These are phyloP conservation scores for Immersiella caudata DNA, from an alignment of 495 filamentous ascomycete species.

Conservation along the genomic window DNA sequence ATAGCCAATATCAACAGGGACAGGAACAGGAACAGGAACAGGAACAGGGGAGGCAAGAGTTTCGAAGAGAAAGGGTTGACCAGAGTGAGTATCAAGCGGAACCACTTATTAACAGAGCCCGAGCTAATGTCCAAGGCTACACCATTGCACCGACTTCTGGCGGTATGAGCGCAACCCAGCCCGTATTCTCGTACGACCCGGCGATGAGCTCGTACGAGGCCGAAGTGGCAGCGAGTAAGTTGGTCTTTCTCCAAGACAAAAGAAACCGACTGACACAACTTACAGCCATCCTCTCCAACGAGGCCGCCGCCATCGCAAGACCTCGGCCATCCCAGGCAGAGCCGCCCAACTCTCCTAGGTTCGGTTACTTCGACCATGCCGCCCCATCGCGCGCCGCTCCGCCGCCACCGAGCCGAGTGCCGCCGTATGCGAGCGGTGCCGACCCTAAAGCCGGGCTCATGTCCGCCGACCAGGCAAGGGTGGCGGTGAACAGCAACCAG, in stretches of 20 bases:
- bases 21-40: neutral
- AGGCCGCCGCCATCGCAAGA: neutral
- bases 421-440: neutral
- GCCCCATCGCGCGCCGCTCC: neutral
- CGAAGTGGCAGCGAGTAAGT: conserved; percentile 19
- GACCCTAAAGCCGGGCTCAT: neutral
- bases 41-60: neutral
- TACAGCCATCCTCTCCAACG: neutral
- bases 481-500: neutral
- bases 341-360: neutral
- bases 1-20: neutral
- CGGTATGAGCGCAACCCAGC: neutral
- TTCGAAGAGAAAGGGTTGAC: neutral
- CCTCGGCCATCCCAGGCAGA: neutral
- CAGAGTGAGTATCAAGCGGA: neutral
- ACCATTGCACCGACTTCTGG: neutral
- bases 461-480: conserved; percentile 14
- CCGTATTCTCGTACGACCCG: conserved; percentile 20
- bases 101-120: neutral
- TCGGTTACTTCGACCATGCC: conserved; percentile 3
- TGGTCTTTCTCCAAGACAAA: neutral
- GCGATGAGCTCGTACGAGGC: conserved; percentile 31
- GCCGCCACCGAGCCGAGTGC: neutral
- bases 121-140: neutral
- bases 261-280: neutral